Evolutionary conservation across 2,329 filamentous ascomycete species (phyloP), one percentile per base, ranked within the genome.

Genomic region (Aphanocladium album): DNA sequence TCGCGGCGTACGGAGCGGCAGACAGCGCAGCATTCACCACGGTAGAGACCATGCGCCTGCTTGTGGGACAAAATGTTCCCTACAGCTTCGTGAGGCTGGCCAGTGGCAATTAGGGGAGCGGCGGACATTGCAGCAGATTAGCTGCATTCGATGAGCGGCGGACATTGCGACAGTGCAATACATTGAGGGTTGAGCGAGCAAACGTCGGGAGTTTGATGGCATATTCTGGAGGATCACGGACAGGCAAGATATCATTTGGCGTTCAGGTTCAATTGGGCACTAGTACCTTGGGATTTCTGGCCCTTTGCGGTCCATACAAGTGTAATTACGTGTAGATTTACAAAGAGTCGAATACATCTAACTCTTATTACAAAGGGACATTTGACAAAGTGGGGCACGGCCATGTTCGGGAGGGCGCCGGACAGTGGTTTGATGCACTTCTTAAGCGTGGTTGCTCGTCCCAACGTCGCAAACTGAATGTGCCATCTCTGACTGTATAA

Each of bases 31-130:
- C 90, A 0, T 95, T 92, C 77, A 93, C 89, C 23, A 93, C 89
- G 2, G 90, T 93, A 5, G 89, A 95, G 75, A 93, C 87, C 53
- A 75, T 95, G 60, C 80, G 90, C 65, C 73, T 93, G 62, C 79
- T 96, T 25, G 89, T 93, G 12, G 91, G 91, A 11, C 90, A 95
- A 76, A 95, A 95, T 71, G 90, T 95, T 60, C 89, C 89, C 6
- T 93, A 91, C 74, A 92, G 90, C 74, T 96, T 96, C 77, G 91
- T 95, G 46, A 81, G 90, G 53, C 78, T 95, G 70, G 89, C 90
- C 2, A 80, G 80, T 53, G 82, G 82, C 2, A 73, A 79, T 23
- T 76, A 75, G 30, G 72, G 81, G 62, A 83, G 37, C 49, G 21
- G n/a, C 17, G 12, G 25, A 9, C 30, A 30, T n/a, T n/a, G n/a